Evolutionary conservation across 495 filamentous ascomycete genomes (phyloP).

Genomic region (Penicillium waksmanii): DNA sequence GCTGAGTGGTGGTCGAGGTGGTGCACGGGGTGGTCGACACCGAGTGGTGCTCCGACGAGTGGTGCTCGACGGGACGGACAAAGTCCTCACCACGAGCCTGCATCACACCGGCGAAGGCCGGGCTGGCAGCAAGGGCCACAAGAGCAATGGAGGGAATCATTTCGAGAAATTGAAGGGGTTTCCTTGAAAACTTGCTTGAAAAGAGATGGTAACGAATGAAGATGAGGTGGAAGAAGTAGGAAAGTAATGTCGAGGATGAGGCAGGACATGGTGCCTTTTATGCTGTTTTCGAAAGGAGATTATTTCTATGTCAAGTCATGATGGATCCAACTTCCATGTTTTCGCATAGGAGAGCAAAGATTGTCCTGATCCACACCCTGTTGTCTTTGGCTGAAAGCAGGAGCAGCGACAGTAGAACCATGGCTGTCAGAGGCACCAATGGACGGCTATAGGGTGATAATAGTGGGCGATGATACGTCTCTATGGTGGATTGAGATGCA

Average conservation of each 20-base stretch:
- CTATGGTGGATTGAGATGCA: conserved; percentile 20
- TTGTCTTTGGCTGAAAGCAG: conserved; percentile 30
- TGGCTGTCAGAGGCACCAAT: conserved; percentile 28
- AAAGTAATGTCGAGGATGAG: conserved; percentile 12
- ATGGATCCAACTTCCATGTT: conserved; percentile 34
- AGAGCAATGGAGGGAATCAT: conserved; percentile 49
- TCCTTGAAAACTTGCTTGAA: conserved; percentile 25
- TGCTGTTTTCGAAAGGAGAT: conserved; percentile 18
- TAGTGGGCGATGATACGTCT: conserved; percentile 19
- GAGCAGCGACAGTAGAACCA: conserved; percentile 20
- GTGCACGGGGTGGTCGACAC: conserved; percentile 5
- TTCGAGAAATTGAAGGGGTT: conserved; percentile 33
- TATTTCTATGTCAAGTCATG: conserved; percentile 17
- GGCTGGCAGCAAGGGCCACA: conserved; percentile 44
- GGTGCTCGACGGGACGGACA: conserved; percentile 10
- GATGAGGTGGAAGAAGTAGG: conserved; percentile 30
- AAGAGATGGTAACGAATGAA: conserved; percentile 43
- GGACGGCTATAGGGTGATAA: conserved; percentile 21
- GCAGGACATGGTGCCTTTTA: conserved; percentile 36
- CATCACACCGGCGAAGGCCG: conserved; percentile 47
- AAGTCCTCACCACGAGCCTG: conserved; percentile 32
- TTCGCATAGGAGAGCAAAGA: conserved; percentile 35
- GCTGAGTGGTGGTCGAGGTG: conserved; percentile 8
- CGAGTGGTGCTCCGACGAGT: not conserved
- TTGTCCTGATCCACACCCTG: conserved; percentile 30